Evolutionary conservation across 352 stramenopile genomes (phyloP), one percentile per base, ranked within the genome.

Genomic region (Phytophthora foliorum): DNA sequence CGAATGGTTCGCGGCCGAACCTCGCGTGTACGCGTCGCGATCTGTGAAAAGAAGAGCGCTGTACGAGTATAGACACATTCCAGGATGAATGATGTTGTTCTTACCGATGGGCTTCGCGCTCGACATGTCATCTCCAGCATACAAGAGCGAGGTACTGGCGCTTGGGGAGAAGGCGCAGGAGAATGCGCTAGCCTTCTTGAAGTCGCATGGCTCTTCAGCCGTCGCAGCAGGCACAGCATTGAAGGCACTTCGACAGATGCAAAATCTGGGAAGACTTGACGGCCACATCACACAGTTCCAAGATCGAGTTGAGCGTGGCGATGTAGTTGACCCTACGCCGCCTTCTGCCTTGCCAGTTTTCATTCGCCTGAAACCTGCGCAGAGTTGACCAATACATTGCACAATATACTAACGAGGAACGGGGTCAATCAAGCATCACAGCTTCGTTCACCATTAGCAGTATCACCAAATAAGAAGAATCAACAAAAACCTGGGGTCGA

Each of bases 21-120:
- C 34, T 11, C 34, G 34, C 34, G 34, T 41, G 6, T 64, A 39
- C n/a, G 45, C 22, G 0, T 55, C 44, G 5, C 27, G 25, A 32
- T 56, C 57, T 56, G 57, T 49, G 24, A 56, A 45, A 56, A 56
- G 38, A 13, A 41, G 38, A 49, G 39, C 27, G 19, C 31, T 64
- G n/a, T 64, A 48, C 44, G 57, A 56, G 31, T 64, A 49, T 21
- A 55, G 57, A 56, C 44, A 64, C 44, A 21, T 36, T 4, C 31
- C 25, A 16, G 44, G 44, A 31, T 64, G 25, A 31, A 36, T 64
- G 57, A 64, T 64, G 57, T 3, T 64, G 9, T 56, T 64, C 57
- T 56, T 64, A 56, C 45, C 57, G n/a, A 27, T n/a, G 17, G 57
- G 42, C 7, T 56, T 64, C 45, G 42, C 27, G 24, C 57, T 64